These are phyloP conservation scores for Podaxis sp. DNA, from an alignment of 768 basidiomycete species.

Conservation along the genomic window DNA sequence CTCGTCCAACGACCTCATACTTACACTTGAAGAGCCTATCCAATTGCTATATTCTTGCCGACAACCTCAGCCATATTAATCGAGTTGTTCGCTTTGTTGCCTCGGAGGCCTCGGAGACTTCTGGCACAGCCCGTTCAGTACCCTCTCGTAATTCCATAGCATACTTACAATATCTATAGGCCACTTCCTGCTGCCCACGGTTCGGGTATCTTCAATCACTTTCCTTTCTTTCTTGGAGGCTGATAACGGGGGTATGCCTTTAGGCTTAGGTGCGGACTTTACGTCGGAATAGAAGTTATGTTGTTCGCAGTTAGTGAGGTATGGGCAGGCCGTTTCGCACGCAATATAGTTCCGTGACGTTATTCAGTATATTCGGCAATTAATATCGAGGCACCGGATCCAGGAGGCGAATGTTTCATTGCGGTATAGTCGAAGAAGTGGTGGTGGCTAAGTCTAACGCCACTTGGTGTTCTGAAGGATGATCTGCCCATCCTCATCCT, in stretches of 20 bases:
- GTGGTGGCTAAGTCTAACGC: constrained; percentile 10
- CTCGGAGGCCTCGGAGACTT: constrained; percentile 6
- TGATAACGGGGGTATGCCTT: background rate
- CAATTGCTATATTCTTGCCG: background rate
- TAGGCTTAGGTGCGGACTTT: constrained; percentile 2
- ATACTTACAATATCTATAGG: background rate
- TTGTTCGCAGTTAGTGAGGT: constrained; percentile 1
- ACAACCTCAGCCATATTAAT: background rate
- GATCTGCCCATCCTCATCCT: constrained; percentile 7
- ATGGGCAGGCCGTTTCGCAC: background rate
- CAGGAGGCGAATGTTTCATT: background rate
- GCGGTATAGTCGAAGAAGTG: background rate
- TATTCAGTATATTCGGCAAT: background rate
- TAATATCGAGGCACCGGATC: constrained; percentile 2
- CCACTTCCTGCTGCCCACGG: background rate
- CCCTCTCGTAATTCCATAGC: background rate
- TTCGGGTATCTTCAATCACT: background rate
- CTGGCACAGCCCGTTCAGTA: background rate
- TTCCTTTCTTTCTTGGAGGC: background rate
- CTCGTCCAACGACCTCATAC: background rate
- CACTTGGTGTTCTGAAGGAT: background rate
- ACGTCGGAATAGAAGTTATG: constrained; percentile 1
- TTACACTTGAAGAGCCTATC: background rate
- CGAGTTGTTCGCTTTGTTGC: background rate
- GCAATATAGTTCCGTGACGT: background rate